These are phyloP conservation scores for Russula sp. DNA, from an alignment of 768 basidiomycete species.

Conservation along the genomic window DNA sequence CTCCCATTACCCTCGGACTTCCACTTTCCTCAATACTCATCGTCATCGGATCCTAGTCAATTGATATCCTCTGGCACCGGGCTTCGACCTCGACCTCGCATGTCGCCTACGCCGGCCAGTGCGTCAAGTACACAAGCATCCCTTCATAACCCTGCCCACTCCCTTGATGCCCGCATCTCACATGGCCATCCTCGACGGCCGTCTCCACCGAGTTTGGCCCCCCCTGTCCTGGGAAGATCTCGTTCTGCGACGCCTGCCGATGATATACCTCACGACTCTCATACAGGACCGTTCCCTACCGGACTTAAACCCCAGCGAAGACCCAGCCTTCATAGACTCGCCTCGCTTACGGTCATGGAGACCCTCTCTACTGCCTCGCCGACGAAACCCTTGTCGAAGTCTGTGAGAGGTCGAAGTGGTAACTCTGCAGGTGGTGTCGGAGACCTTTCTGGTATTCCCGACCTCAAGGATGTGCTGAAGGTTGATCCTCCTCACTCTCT, in stretches of 20 bases:
- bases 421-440: conserved; percentile 38
- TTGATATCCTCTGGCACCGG: neutral
- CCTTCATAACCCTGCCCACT: conserved; percentile 46
- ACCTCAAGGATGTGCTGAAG: conserved; percentile 68
- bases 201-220: conserved; percentile 29
- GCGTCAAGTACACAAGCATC: neutral
- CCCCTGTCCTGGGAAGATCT: conserved; percentile 28
- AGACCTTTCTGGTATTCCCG: conserved; percentile 41
- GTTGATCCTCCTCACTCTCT: conserved; percentile 28
- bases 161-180: conserved; percentile 39
- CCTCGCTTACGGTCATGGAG: conserved; percentile 51
- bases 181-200: conserved; percentile 16
- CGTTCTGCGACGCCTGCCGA: conserved; percentile 31
- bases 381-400: conserved; percentile 38
- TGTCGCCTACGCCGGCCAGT: conserved; percentile 11
- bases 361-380: conserved; percentile 33
- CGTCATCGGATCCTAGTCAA: conserved; percentile 9
- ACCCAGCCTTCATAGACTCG: conserved; percentile 42
- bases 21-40: conserved; percentile 31
- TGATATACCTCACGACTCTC: neutral
- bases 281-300: conserved; percentile 8
- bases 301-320: conserved; percentile 24
- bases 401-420: conserved; percentile 40
- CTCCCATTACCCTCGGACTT: conserved; percentile 24
- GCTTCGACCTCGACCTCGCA: neutral